Percentiles rank a stretch among this genome's conserved stretches.
These are phyloP conservation scores for Gnomoniopsis sp. DNA, from an alignment of 2,329 filamentous ascomycete species.

Conservation along the genomic window DNA sequence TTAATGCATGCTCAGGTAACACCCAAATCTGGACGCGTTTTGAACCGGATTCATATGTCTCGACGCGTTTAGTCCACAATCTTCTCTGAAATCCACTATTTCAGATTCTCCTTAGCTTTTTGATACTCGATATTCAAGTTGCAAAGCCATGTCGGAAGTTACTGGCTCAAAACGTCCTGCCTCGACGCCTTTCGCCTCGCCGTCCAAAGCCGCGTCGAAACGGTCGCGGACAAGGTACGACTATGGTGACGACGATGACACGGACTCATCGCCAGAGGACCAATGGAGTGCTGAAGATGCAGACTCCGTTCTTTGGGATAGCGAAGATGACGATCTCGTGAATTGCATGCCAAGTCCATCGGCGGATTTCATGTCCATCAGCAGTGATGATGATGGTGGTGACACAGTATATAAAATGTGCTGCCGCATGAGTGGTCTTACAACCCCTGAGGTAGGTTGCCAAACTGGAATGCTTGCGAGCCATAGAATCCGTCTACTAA, in stretches of 20 bases:
- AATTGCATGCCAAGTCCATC: background rate
- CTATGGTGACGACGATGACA: constrained; percentile 13
- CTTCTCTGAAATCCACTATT: no score
- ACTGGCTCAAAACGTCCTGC: constrained; percentile 11
- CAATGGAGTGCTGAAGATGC: background rate
- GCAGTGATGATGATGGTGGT: background rate
- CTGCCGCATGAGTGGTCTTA: background rate
- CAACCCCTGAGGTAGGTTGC: background rate
- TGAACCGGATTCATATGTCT: no score
- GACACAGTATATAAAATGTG: background rate
- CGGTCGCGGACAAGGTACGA: constrained; percentile 13
- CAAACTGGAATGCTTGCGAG: background rate
- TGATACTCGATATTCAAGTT: no score
- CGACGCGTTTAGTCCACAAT: no score
- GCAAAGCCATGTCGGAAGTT: background rate
- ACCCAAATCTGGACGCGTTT: no score
- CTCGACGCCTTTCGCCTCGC: constrained; percentile 11
- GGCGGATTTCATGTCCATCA: background rate
- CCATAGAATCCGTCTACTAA: background rate
- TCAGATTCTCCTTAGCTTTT: no score
- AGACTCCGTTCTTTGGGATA: constrained; percentile 10
- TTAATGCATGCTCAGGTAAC: no score
- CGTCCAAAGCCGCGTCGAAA: constrained; percentile 13
- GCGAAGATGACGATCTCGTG: background rate
- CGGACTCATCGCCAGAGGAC: background rate